These are phyloP conservation scores for Cerioporus squamosus DNA, from an alignment of 1,284 basidiomycete species.

Conservation along the genomic window DNA sequence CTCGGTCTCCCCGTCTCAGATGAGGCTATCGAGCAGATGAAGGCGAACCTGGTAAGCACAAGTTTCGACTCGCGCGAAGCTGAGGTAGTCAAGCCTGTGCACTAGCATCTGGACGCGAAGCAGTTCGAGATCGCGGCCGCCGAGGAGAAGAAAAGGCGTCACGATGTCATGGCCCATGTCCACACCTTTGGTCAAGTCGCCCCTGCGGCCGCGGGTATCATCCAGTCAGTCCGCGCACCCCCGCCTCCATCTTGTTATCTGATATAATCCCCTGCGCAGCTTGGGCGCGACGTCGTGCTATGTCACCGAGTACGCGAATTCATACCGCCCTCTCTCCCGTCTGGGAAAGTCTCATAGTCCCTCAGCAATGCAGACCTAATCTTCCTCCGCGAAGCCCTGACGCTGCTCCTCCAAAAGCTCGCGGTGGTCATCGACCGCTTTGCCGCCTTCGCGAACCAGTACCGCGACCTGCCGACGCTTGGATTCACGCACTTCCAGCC, in stretches of 20 bases:
- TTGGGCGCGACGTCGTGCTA: slow-evolving; percentile 98
- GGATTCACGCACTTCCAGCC: slow-evolving; percentile 99
- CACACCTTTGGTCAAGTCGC: slow-evolving; percentile 96
- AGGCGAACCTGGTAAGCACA: slow-evolving; percentile 76
- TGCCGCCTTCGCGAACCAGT: slow-evolving; percentile 74
- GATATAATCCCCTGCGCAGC: slow-evolving; percentile 42
- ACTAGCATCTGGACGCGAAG: slow-evolving; percentile 80
- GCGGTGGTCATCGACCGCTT: slow-evolving; percentile 91
- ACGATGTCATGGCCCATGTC: slow-evolving; percentile 99
- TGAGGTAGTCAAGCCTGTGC: neutral
- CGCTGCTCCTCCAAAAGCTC: slow-evolving; percentile 86
- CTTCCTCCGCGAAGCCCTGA: slow-evolving; percentile 89
- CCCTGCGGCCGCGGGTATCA: slow-evolving; percentile 95
- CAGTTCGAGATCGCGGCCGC: slow-evolving; percentile 93
- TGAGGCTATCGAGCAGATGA: slow-evolving; percentile 94
- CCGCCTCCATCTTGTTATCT: slow-evolving; percentile 1
- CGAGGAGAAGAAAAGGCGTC: slow-evolving; percentile 97
- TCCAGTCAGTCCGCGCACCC: slow-evolving; percentile 70
- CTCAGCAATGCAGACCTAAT: slow-evolving; percentile 95
- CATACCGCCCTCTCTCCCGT: neutral
- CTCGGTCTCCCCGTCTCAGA: slow-evolving; percentile 91
- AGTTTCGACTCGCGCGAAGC: neutral
- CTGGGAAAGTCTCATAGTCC: neutral
- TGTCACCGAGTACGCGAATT: slow-evolving; percentile 85
- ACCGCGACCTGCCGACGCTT: slow-evolving; percentile 84